These are phyloP conservation scores for Aspergillus udagawae DNA, from an alignment of 2,329 filamentous ascomycete species.

Conservation along the genomic window DNA sequence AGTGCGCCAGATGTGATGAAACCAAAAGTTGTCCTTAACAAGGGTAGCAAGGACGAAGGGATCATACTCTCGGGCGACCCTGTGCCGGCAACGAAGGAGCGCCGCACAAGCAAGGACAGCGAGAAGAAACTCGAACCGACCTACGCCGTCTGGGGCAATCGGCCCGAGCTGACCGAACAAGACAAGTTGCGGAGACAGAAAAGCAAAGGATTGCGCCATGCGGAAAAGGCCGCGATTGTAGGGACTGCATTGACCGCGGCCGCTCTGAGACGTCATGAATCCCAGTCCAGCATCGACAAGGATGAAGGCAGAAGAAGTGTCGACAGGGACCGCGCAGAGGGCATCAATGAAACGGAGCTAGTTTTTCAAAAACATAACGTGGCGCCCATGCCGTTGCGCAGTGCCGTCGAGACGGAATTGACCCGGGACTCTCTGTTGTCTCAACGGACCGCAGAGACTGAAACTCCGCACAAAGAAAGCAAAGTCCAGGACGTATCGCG, in stretches of 20 bases:
- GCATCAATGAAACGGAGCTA: conserved; percentile 53
- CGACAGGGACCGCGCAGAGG: conserved; percentile 35
- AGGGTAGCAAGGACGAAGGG: conserved; percentile 56
- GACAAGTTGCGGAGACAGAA: conserved; percentile 51
- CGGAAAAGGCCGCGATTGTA: conserved; percentile 52
- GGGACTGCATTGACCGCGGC: conserved; percentile 59
- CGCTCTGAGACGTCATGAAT: conserved; percentile 62
- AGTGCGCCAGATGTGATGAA: conserved; percentile 59
- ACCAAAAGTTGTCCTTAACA: conserved; percentile 58
- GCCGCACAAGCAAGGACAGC: conserved; percentile 49
- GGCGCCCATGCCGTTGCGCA: conserved; percentile 83
- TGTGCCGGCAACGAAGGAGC: conserved; percentile 50
- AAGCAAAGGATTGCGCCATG: conserved; percentile 53
- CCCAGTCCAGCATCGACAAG: conserved; percentile 54
- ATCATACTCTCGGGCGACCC: conserved; percentile 53
- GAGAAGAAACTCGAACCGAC: conserved; percentile 45
- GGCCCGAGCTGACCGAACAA: conserved; percentile 48
- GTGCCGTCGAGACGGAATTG: conserved; percentile 79
- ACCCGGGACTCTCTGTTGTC: conserved; percentile 85
- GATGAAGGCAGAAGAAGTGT: conserved; percentile 35
- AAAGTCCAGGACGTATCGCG: conserved; percentile 63
- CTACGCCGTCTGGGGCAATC: conserved; percentile 42
- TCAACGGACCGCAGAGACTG: conserved; percentile 69
- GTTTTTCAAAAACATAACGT: conserved; percentile 54
- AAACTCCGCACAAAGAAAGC: conserved; percentile 60